Conservation (phyloP, 176 grass and related monocot genomes). For the Aegilops tauschii region DNA sequence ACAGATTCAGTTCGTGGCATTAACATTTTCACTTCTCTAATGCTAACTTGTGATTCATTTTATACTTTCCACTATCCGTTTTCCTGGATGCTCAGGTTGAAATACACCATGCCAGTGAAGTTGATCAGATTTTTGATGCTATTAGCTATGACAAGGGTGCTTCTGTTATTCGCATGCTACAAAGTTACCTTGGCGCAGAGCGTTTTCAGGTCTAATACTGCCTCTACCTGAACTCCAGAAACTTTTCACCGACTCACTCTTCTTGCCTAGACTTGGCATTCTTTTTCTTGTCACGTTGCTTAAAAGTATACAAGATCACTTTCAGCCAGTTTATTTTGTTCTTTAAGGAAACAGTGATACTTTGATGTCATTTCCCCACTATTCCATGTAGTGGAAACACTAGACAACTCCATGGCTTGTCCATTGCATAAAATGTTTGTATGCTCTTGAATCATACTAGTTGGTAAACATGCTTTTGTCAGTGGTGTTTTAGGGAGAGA, state of each 20-base stretch:
- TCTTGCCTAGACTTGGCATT: neutral
- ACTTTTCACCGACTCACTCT: constrained; percentile 1
- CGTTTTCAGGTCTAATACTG: constrained; percentile 71
- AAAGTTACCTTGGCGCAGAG: constrained; percentile 83
- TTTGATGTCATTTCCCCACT: neutral
- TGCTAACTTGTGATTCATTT: constrained; percentile 7
- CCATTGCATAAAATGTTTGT: neutral
- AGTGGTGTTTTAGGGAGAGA: neutral
- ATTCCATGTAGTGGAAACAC: constrained; percentile 13
- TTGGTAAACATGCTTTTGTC: neutral
- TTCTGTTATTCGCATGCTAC: constrained; percentile 82
- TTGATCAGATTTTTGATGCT: constrained; percentile 84
- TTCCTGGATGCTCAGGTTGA: constrained; percentile 55
- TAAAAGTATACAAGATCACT: constrained; percentile 6
- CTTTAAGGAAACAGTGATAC: constrained; percentile 8
- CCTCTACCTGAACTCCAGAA: neutral
- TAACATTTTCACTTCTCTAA: constrained; percentile 22
- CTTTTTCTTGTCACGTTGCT: constrained; percentile 4
- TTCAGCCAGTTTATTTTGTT: neutral
- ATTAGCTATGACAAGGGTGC: constrained; percentile 89
- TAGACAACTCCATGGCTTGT: neutral
- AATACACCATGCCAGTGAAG: constrained; percentile 77
- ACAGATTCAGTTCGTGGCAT: neutral
- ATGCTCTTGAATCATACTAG: constrained; percentile 9
- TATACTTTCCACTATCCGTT: constrained; percentile 5